phyloP scores from a whole-genome alignment of 768 basidiomycete species.

The Symmetrospora coprosmae region DNA sequence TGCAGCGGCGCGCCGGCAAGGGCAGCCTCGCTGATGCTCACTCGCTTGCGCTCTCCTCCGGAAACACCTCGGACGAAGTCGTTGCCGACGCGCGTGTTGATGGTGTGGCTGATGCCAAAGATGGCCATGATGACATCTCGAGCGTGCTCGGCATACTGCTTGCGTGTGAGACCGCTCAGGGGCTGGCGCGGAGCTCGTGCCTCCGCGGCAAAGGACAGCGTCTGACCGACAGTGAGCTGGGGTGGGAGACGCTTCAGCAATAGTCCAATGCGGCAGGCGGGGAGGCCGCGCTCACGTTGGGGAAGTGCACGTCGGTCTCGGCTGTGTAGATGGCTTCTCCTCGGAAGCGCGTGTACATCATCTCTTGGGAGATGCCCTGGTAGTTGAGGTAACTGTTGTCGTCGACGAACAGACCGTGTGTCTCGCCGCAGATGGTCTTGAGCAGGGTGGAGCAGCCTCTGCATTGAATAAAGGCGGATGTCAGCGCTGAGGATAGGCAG shows the following conservation, averaged over 20 bases:
- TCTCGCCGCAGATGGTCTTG: conserved; percentile 62
- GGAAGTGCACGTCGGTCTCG: conserved; percentile 72
- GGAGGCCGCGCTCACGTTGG: conserved; percentile 41
- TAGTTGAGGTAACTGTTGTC: conserved; percentile 65
- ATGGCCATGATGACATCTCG: conserved; percentile 41
- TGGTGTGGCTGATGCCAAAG: conserved; percentile 45
- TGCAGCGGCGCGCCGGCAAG: conserved; percentile 35
- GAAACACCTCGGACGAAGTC: conserved; percentile 41
- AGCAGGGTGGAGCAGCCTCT: conserved; percentile 72
- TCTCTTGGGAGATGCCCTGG: conserved; percentile 53
- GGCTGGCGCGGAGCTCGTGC: conserved; percentile 40
- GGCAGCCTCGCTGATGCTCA: conserved; percentile 41
- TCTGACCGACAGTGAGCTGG: conserved; percentile 55
- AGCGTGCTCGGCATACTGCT: conserved; percentile 40
- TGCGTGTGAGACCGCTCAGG: conserved; percentile 29
- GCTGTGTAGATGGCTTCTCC: conserved; percentile 39
- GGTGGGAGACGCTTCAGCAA: background rate
- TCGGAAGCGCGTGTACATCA: conserved; percentile 40
- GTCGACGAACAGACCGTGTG: conserved; percentile 53
- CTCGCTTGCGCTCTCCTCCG: conserved; percentile 43
- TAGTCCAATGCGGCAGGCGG: no score
- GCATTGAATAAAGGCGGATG: no score
- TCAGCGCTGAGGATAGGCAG: no score
- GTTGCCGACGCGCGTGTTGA: conserved; percentile 40
- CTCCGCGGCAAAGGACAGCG: conserved; percentile 46